phyloP scores from a whole-genome alignment of 495 filamentous ascomycete genomes.

The Aspergillus asperescens region DNA sequence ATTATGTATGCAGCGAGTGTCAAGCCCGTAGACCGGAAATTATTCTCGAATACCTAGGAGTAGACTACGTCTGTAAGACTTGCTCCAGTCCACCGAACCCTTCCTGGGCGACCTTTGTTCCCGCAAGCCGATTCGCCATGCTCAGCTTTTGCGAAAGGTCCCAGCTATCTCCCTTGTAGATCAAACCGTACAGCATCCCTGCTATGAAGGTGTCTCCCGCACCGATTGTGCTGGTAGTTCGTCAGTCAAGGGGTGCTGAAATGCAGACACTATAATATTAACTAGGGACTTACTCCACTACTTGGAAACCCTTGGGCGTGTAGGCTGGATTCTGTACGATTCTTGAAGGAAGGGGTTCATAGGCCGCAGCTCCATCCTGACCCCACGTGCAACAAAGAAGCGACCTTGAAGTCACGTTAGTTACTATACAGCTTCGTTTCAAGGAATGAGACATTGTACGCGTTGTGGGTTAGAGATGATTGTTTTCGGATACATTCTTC shows the following conservation, averaged over 20 bases:
- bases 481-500: conserved; percentile 48
- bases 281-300: conserved; percentile 53
- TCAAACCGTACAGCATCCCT: conserved; percentile 59
- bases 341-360: conserved; percentile 35
- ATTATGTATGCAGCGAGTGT: too few species aligned
- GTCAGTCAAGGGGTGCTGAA: conserved; percentile 14
- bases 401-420: conserved; percentile 33
- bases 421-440: neutral
- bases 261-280: neutral
- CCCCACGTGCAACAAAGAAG: conserved; percentile 67
- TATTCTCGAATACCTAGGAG: too few species aligned
- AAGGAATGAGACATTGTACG: conserved; percentile 33
- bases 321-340: conserved; percentile 45
- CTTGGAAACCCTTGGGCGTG: conserved; percentile 31
- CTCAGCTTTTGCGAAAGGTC: conserved; percentile 43
- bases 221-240: conserved; percentile 51
- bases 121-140: conserved; percentile 64
- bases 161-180: conserved; percentile 49
- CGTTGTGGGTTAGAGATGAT: conserved; percentile 33
- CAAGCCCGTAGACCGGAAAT: too few species aligned
- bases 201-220: conserved; percentile 75
- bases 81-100: conserved; percentile 46
- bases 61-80: neutral
- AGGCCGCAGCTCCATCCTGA: conserved; percentile 49
- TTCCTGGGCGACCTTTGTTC: conserved; percentile 60